Evolutionary conservation across 2,329 filamentous ascomycete genomes (phyloP), one percentile per base, ranked within the genome.

Genomic region (Proliferodiscus dingleyae): DNA sequence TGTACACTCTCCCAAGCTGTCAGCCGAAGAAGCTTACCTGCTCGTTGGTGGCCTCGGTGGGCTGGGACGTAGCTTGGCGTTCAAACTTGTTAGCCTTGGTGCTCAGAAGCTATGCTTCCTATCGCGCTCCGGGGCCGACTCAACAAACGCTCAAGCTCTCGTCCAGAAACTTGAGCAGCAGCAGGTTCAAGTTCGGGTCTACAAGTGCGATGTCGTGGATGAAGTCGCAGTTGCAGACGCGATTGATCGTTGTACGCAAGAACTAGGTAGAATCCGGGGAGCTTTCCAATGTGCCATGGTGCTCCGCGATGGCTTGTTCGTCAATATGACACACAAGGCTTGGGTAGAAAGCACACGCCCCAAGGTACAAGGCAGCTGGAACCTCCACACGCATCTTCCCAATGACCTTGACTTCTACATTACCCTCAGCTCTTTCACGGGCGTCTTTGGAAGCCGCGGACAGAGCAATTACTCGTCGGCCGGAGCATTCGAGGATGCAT

Each of bases 251-350:
- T n/a, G n/a, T n/a, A n/a, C n/a, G n/a, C n/a, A n/a, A n/a, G 44
- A 13, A 50, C 51, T 22, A 61, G 66, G 68, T 41, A 66, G 67
- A 0, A 61, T 74, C 23, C 62, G 64, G n/a, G 71, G 71, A 36
- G 61, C 71, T 15, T 61, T 73, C n/a, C 70, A 72, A 45, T 66
- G 66, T 15, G 66, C 69, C 10, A 72, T 73, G 69, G 68, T 71
- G 1, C 33, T 47, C 10, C 61, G 61, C 21, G 38, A 41, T 18
- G n/a, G 6, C 13, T 11, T 41, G 7, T 41, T 29, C 38, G 24
- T 8, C 7, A 41, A 66, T 3, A 66, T 71, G 62, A 56, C 57
- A 0, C 62, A 63, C 21, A 50, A 58, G 3, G 56, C 68, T 29
- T 72, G 61, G 59, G 51, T 56, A 11, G 50, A 44, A 2, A 60